Percentiles rank a stretch among this genome's conserved stretches.
Conservation (phyloP, 306 rosid genomes). For the Cucumis cinereus region DNA sequence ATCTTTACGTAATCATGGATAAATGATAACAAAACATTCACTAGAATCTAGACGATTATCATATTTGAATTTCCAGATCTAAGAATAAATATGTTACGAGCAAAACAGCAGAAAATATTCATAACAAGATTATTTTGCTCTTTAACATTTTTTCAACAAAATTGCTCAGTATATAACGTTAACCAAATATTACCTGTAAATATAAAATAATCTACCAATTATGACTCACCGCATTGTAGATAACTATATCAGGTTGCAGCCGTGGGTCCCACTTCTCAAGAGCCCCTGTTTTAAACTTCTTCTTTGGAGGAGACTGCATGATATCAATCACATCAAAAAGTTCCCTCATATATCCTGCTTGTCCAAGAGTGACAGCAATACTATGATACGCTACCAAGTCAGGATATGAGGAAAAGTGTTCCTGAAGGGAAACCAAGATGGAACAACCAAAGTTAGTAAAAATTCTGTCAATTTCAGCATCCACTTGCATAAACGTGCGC, state of each 20-base stretch:
- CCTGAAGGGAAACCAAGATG: constrained; percentile 42
- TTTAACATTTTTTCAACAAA: background rate
- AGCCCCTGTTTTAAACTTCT: constrained; percentile 55
- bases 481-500: background rate
- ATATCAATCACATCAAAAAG: constrained; percentile 84
- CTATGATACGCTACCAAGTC: constrained; percentile 86
- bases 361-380: constrained; percentile 86
- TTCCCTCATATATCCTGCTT: constrained; percentile 83
- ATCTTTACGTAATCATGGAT: background rate
- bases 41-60: background rate
- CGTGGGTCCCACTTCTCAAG: constrained; percentile 83
- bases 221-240: constrained; percentile 70
- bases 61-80: background rate
- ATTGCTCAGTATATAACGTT: background rate
- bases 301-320: constrained; percentile 79
- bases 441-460: constrained; percentile 12
- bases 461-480: background rate
- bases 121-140: background rate
- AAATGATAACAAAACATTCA: background rate
- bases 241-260: constrained; percentile 71
- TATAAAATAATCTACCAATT: background rate
- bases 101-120: background rate
- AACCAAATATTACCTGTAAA: background rate
- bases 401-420: constrained; percentile 82
- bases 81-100: background rate